These are phyloP conservation scores for Magnolia sinica DNA, from an alignment of 164 flowering plant genomes.

Conservation along the genomic window DNA sequence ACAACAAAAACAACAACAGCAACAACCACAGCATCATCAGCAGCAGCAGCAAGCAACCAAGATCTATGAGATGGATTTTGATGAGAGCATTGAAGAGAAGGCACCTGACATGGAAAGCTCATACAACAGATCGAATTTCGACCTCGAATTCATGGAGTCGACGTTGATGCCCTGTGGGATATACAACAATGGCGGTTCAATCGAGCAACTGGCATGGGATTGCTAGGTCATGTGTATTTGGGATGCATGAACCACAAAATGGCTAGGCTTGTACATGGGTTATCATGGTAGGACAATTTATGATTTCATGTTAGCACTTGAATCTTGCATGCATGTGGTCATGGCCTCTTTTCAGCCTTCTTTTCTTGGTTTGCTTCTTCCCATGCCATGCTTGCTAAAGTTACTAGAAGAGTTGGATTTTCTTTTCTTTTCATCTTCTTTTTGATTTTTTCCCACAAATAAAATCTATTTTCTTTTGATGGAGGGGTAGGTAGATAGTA, in stretches of 20 bases:
- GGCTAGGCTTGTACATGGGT: constrained; percentile 1
- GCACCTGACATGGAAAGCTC: constrained; percentile 24
- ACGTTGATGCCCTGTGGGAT: constrained; percentile 36
- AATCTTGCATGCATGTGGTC: background rate
- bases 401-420: background rate
- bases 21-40: constrained; percentile 2
- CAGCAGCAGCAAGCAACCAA: constrained; percentile 11
- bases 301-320: background rate
- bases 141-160: constrained; percentile 39
- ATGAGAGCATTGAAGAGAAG: constrained; percentile 15
- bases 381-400: background rate
- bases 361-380: background rate
- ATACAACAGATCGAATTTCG: constrained; percentile 24
- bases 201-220: constrained; percentile 49
- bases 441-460: background rate
- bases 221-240: constrained; percentile 8
- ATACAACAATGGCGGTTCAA: constrained; percentile 21
- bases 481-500: background rate
- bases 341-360: background rate
- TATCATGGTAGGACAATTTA: background rate
- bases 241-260: background rate
- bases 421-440: background rate
- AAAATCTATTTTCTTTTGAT: background rate
- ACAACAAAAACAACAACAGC: constrained; percentile 3
- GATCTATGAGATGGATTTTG: constrained; percentile 8